phyloP scores from a whole-genome alignment of 176 grass and related monocot genomes.

The Cenchrus fungigraminus region DNA sequence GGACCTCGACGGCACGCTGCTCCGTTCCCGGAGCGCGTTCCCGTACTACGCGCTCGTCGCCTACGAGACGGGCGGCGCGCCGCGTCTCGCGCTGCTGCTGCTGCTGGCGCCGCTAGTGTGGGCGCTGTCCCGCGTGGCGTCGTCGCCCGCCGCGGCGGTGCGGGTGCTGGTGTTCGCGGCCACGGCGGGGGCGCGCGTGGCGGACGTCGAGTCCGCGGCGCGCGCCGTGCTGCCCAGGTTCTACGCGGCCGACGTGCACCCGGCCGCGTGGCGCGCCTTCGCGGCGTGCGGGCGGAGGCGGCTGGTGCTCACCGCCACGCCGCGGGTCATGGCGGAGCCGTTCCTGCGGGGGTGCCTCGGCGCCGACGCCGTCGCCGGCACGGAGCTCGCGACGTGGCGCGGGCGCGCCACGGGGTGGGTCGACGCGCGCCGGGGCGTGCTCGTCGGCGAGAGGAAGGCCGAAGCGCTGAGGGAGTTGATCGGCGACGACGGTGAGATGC shows the following conservation, averaged over 20 bases:
- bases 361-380: constrained; percentile 53
- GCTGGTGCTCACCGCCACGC: constrained; percentile 42
- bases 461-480: constrained; percentile 49
- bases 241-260: constrained; percentile 60
- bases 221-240: constrained; percentile 75
- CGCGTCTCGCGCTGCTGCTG: constrained; percentile 58
- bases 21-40: constrained; percentile 59
- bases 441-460: constrained; percentile 41
- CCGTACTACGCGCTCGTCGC: constrained; percentile 76
- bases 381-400: constrained; percentile 56
- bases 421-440: constrained; percentile 37
- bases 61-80: constrained; percentile 66
- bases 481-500: constrained; percentile 21
- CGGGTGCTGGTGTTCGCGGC: constrained; percentile 61
- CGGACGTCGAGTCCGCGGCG: constrained; percentile 63
- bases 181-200: constrained; percentile 54
- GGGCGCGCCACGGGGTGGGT: constrained; percentile 49
- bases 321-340: constrained; percentile 73
- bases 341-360: constrained; percentile 63
- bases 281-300: constrained; percentile 26
- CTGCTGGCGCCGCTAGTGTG: constrained; percentile 49
- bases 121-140: constrained; percentile 48
- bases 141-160: constrained; percentile 47
- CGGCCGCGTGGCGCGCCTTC: constrained; percentile 53
- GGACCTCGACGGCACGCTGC: constrained; percentile 71